Conservation (phyloP, 2,329 filamentous ascomycete genomes). For the Fusarium brevicatenulatum region DNA sequence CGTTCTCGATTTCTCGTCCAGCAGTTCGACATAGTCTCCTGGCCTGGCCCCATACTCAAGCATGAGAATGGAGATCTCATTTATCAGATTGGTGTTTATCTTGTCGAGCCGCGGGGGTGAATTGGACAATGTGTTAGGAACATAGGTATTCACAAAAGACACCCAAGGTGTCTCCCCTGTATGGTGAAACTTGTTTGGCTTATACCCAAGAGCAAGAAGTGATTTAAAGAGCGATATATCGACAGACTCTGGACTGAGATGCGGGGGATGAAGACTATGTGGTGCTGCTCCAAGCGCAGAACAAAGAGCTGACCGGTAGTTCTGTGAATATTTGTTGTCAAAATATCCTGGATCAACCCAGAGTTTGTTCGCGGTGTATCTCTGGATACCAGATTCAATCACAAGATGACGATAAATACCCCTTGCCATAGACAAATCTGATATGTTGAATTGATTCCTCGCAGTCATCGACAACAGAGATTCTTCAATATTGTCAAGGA, state of each 20-base stretch:
- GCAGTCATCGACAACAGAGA: neutral
- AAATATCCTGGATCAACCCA: neutral
- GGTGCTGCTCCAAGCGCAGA: neutral
- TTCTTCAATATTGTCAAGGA: neutral
- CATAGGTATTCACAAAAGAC: neutral
- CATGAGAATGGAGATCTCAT: neutral
- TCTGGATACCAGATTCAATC: neutral
- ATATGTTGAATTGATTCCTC: neutral
- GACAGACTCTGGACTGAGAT: neutral
- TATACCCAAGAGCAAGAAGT: neutral
- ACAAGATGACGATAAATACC: slow-evolving; percentile 7
- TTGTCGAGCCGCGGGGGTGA: neutral
- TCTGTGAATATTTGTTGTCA: neutral
- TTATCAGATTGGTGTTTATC: neutral
- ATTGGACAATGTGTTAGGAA: neutral
- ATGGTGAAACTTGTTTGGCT: neutral
- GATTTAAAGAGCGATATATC: neutral
- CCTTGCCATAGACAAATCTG: neutral
- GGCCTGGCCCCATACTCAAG: neutral
- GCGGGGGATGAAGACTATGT: neutral
- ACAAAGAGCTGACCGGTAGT: neutral
- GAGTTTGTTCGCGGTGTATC: neutral
- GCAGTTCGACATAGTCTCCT: neutral
- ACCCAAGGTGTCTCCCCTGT: neutral
- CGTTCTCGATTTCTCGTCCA: neutral